A percentile compares a stretch with the other conserved stretches of the same genome.
These are phyloP conservation scores for Nicotiana knightiana DNA, from an alignment of 257 asterid species.

Conservation along the genomic window DNA sequence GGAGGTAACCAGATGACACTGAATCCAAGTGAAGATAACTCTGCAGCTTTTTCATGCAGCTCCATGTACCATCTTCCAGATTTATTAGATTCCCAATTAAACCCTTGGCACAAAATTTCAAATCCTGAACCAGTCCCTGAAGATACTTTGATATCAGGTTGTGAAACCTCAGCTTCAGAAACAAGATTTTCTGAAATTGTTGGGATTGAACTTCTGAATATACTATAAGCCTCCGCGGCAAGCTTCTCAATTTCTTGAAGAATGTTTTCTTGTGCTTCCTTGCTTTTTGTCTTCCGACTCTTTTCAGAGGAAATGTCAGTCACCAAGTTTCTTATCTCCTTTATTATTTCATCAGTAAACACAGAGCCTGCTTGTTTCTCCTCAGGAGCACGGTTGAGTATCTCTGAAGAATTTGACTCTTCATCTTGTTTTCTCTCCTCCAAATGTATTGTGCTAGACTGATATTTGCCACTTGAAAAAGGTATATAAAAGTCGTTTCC, in stretches of 20 bases:
- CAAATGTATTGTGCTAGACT: constrained; percentile 22
- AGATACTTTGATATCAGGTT: constrained; percentile 39
- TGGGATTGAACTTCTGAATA: constrained; percentile 70
- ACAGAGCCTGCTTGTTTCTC: constrained; percentile 31
- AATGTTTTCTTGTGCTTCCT: constrained; percentile 67
- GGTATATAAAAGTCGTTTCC: constrained; percentile 84
- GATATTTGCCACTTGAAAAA: constrained; percentile 28
- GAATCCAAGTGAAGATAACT: constrained; percentile 77
- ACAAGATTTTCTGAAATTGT: constrained; percentile 27
- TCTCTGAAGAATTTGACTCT: constrained; percentile 24
- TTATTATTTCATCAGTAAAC: constrained; percentile 64
- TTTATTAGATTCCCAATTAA: constrained; percentile 96
- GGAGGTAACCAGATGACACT: constrained; percentile 96
- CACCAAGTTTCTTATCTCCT: constrained; percentile 64
- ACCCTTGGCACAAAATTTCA: constrained; percentile 91
- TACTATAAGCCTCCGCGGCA: constrained; percentile 95
- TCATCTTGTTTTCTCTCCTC: constrained; percentile 18
- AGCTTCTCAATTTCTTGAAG: constrained; percentile 99
- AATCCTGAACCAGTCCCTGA: constrained; percentile 90
- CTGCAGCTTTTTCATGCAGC: constrained; percentile 60
- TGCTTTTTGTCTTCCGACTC: constrained; percentile 48
- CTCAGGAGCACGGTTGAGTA: constrained; percentile 28
- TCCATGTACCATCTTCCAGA: constrained; percentile 87
- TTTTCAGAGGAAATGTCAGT: constrained; percentile 66
- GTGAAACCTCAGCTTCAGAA: constrained; percentile 32